Conservation (phyloP, 495 filamentous ascomycete species). For the Trichocladium uniseriatum region DNA sequence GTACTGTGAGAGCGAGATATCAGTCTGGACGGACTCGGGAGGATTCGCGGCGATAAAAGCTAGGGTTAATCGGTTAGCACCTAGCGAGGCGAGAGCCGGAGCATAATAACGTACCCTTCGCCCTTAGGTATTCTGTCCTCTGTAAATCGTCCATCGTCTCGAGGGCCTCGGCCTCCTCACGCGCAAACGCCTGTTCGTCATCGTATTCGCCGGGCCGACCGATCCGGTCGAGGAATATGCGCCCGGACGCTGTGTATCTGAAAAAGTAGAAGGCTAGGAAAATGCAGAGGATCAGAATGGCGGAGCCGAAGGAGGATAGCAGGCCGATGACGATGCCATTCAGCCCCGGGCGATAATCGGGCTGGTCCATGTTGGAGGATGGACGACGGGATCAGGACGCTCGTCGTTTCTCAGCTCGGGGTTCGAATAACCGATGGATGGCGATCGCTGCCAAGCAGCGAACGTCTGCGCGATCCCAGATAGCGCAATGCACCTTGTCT, state of each 20-base stretch:
- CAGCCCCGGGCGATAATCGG: slow-evolving; percentile 28
- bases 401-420: neutral
- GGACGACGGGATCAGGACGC: neutral
- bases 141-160: slow-evolving; percentile 93
- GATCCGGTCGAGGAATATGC: slow-evolving; percentile 89
- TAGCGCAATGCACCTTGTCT: neutral
- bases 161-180: slow-evolving; percentile 90
- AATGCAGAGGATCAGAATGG: slow-evolving; percentile 68
- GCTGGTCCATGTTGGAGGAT: slow-evolving; percentile 12
- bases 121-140: slow-evolving; percentile 80
- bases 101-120: slow-evolving; percentile 65
- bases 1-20: slow-evolving; percentile 95
- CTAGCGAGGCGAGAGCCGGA: neutral
- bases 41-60: slow-evolving; percentile 93
- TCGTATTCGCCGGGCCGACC: slow-evolving; percentile 93
- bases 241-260: slow-evolving; percentile 74
- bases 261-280: slow-evolving; percentile 90
- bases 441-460: slow-evolving; percentile 15
- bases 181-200: slow-evolving; percentile 85
- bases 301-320: slow-evolving; percentile 92
- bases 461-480: slow-evolving; percentile 9
- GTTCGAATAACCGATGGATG: slow-evolving; percentile 14
- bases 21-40: slow-evolving; percentile 87
- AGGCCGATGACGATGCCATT: slow-evolving; percentile 91
- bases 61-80: slow-evolving; percentile 30